phyloP scores from a whole-genome alignment of 2,329 filamentous ascomycete species.

The Xylariaceae sp. region DNA sequence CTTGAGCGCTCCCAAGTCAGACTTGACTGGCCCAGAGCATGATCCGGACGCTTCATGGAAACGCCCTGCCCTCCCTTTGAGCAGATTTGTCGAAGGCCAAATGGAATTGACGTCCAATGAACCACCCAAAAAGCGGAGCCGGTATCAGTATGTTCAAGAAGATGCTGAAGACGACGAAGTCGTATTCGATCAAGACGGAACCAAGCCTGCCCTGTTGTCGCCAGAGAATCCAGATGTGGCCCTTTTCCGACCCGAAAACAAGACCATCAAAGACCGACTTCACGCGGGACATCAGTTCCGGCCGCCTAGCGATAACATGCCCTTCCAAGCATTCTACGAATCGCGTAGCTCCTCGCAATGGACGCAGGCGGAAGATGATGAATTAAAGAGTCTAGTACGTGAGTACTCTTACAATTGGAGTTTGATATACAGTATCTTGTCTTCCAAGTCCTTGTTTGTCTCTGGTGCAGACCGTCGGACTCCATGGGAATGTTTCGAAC shows the following conservation, averaged over 20 bases:
- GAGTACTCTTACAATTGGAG: conserved; percentile 99
- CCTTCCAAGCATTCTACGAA: conserved; percentile 84
- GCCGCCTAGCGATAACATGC: conserved; percentile 90
- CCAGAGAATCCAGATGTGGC: conserved; percentile 74
- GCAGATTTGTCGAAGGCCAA: conserved; percentile 78
- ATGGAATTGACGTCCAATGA: conserved; percentile 63
- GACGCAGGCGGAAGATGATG: conserved; percentile 85
- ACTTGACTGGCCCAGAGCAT: conserved; percentile 51
- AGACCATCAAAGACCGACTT: conserved; percentile 79
- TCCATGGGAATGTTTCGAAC: conserved; percentile 97
- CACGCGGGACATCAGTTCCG: conserved; percentile 90
- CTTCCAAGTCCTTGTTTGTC: conserved; percentile 68
- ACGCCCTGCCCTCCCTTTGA: conserved; percentile 73
- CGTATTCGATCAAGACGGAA: conserved; percentile 33
- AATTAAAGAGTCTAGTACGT: conserved; percentile 75
- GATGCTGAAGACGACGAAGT: conserved; percentile 44
- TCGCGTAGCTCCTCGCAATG: conserved; percentile 82
- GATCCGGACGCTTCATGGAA: conserved; percentile 69
- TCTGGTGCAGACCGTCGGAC: conserved; percentile 85
- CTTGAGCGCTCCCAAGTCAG: conserved; percentile 53
- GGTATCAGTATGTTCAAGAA: conserved; percentile 76
- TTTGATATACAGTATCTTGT: conserved; percentile 76
- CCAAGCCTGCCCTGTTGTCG: conserved; percentile 42
- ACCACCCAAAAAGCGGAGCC: conserved; percentile 68
- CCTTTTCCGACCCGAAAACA: conserved; percentile 84